A percentile compares a stretch with the other conserved stretches of the same genome.
Conservation (phyloP, 257 asterid genomes). For the Fraxinus quadrangulata region DNA sequence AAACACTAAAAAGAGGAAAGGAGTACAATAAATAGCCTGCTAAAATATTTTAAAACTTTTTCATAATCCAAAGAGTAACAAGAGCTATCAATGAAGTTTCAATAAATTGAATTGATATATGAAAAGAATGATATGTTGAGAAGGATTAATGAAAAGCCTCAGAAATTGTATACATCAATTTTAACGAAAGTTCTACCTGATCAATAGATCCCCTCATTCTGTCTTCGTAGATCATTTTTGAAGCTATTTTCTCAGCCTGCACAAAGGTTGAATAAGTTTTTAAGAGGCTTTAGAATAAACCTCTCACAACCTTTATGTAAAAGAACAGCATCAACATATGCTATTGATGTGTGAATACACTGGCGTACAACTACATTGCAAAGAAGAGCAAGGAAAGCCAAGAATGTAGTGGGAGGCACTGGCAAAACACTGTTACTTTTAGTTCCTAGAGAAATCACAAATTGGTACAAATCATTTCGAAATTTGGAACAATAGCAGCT, state of each 20-base stretch:
- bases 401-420: neutral
- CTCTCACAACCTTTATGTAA: neutral
- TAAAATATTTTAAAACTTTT: neutral
- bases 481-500: neutral
- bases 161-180: slow-evolving; percentile 2
- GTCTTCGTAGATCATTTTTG: slow-evolving; percentile 94
- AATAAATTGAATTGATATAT: neutral
- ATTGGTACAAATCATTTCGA: neutral
- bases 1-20: neutral
- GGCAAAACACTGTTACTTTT: neutral
- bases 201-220: slow-evolving; percentile 98
- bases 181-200: slow-evolving; percentile 55
- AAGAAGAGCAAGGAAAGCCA: neutral
- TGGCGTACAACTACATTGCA: neutral
- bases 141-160: slow-evolving; percentile 2
- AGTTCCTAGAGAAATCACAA: neutral
- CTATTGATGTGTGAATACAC: neutral
- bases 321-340: neutral
- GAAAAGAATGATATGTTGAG: neutral
- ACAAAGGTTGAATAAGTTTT: neutral
- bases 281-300: neutral
- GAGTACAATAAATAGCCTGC: neutral
- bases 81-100: neutral
- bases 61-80: neutral
- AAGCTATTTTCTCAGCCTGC: slow-evolving; percentile 99